Evolutionary conservation across 2,329 filamentous ascomycete species (phyloP), one percentile per base, ranked within the genome.

Genomic region (Lecanosticta acicola): DNA sequence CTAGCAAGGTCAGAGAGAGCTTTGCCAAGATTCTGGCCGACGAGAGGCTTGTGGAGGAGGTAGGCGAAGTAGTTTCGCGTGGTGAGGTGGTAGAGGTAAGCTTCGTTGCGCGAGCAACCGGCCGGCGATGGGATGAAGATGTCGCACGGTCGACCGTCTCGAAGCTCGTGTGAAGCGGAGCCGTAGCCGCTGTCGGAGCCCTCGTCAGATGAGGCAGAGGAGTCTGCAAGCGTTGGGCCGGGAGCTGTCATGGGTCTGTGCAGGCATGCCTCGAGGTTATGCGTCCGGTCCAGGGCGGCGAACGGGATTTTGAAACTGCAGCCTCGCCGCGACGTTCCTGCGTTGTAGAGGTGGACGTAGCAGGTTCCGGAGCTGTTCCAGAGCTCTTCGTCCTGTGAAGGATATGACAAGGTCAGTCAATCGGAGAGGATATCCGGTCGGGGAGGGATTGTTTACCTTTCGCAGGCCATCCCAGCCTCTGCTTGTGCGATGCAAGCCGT

Each of bases 41-140:
- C 85, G 26, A 90, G 61, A 0, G 85, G 79, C 49, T 77, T 77
- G 2, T 77, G 71, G 46, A 79, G 76, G 1, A 86, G 64, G 71
- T 82, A 89, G 3, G 86, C 85, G 48, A 90, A 83, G 56, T 88
- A 79, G 59, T 91, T 91, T 11, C 86, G 77, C 2, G 80, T 85
- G 1, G 81, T 78, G 3, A 87, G 61, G 56, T 87, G 82, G 62
- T 84, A 84, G 32, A 71, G 65, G 54, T 80, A 78, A 0, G 77
- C 69, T 49, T 81, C 74, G 3, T 74, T 70, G 53, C 74, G 73
- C 39, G 76, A 72, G 3, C 72, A 66, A 26, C 69, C 66, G 1
- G 73, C 60, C 0, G 84, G 83, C 1, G 83, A 72, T 2, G 85
- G 80, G n/a, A 91, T 80, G 60, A 81, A 87, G 1, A 90, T 69